Base-by-base conservation (phyloP, 176 grass and related monocot genomes). In the Carex littledalei region DNA sequence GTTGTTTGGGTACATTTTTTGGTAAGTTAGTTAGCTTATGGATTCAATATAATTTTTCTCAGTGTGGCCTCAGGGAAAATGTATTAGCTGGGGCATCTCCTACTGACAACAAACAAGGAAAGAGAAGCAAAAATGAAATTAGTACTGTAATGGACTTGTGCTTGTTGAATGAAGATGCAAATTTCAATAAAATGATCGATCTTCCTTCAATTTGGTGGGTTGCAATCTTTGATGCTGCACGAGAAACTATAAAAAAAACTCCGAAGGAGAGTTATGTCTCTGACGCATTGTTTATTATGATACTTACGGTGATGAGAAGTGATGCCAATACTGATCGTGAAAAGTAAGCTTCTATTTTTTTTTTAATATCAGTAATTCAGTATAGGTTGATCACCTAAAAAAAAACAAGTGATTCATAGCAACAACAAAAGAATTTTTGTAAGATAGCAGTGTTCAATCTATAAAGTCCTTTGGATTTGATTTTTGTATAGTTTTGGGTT, bases 1-100 rank as follows among this genome's bases (percentile, higher is more conserved):
- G 14, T 85, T 75, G 41, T 61, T 65, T 29, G 32, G 32, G 54
- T 85, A 61, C 63, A 84, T 84, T 86, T 63, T 83, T 32, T 47
- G n/a, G 32, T 84, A 89, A 89, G 84, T 78, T 84, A 73, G 34
- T 55, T 64, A 85, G 86, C 93, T 92, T 92, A 92, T 95, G 91
- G 62, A 93, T 91, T 85, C 90, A 88, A 96, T 93, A 91, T 84
- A 91, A 93, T 88, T 93, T 92, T 95, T 87, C 81, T 96, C 91
- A 96, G 94, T 93, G 94, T 96, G 90, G 78, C 89, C 86, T 93
- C 91, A 96, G 91, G 94, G 88, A 90, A 26, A 93, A 91, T 86
- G 89, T 96, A 85, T 80, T 59, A 65, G 53, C 84, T 79, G 89
- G 87, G 66, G 84, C 54, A 56, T 83, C 65, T 85, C 50, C 24